Evolutionary conservation across 164 flowering plant species (phyloP), one percentile per base, ranked within the genome.

Genomic region (Stephania cephalantha): DNA sequence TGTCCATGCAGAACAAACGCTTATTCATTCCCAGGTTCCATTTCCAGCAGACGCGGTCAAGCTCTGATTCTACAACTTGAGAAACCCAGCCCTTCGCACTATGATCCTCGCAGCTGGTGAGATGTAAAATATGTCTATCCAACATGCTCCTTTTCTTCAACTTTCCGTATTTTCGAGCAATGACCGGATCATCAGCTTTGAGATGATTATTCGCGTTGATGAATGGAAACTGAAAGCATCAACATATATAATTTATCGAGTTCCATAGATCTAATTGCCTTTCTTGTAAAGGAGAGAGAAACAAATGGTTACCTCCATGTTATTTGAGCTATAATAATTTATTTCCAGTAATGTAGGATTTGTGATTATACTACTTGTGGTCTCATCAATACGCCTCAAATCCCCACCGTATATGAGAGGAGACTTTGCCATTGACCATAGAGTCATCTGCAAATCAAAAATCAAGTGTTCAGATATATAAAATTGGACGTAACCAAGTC

Each of bases 351-450:
- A 69, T 50, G 85, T 83, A 55, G 99, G 95, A 81, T 92, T 84
- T n/a, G 97, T 88, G 72, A 93, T 88, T 81, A 92, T 81, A 73
- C 50, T 78, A 73, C 81, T 82, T 3, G 97, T 91, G 52, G 76
- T 30, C 1, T 85, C 72, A 67, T 95, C 99, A 30, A 95, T 85
- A 9, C 85, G 81, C 79, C 93, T 85, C 83, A 93, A 74, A 81
- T 95, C 97, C 65, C 99, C 99, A 81, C 99, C 99, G 79, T 88
- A 93, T 89, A 95, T 91, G 72, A 95, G 86, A 55, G 98, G 99
- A 48, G 98, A 95, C 85, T 85, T 93, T 58, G 90, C 89, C 83
- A 95, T 90, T 64, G 98, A 83, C 98, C 99, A 95, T 70, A 95
- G 79, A 71, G 99, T 90, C 85, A 95, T 87, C 99, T 95, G 88